These are phyloP conservation scores for Ambrosiella xylebori DNA, from an alignment of 2,329 filamentous ascomycete genomes.

Conservation along the genomic window DNA sequence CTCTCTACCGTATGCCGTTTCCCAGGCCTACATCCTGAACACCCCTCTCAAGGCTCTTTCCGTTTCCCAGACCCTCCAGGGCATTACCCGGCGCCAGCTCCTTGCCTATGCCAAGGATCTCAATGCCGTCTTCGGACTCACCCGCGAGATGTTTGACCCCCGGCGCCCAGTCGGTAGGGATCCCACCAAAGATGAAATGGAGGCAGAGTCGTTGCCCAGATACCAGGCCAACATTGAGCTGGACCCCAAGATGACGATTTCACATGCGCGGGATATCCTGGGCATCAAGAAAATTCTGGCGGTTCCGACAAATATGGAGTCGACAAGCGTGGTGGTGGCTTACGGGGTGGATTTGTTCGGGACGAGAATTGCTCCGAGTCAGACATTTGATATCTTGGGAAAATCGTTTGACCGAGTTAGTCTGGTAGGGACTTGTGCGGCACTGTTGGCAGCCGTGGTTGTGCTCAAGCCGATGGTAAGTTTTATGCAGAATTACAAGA, in stretches of 20 bases:
- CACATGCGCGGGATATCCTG: constrained; percentile 65
- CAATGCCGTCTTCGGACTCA: constrained; percentile 62
- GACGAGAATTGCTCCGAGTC: constrained; percentile 70
- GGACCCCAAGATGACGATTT: constrained; percentile 63
- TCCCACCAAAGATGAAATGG: constrained; percentile 57
- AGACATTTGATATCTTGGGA: constrained; percentile 79
- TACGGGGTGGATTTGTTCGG: constrained; percentile 82
- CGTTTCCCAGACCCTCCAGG: constrained; percentile 79
- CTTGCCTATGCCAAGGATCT: constrained; percentile 60
- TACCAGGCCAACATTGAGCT: constrained; percentile 69
- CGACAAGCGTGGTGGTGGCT: constrained; percentile 76
- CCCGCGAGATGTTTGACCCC: constrained; percentile 64
- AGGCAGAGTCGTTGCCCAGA: constrained; percentile 59
- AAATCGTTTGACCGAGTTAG: constrained; percentile 87
- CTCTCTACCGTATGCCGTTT: constrained; percentile 55
- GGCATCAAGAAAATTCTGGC: constrained; percentile 60
- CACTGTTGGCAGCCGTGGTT: constrained; percentile 57
- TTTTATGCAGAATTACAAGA: background rate
- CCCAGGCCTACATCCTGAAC: constrained; percentile 66
- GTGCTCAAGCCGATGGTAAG: constrained; percentile 61
- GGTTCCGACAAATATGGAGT: constrained; percentile 67
- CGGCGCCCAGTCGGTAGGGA: constrained; percentile 75
- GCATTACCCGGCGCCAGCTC: constrained; percentile 70
- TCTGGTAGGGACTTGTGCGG: constrained; percentile 67
- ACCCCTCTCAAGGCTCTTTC: constrained; percentile 63